Base-by-base conservation (phyloP, 441 rosid species). In the Adansonia grandidieri region DNA sequence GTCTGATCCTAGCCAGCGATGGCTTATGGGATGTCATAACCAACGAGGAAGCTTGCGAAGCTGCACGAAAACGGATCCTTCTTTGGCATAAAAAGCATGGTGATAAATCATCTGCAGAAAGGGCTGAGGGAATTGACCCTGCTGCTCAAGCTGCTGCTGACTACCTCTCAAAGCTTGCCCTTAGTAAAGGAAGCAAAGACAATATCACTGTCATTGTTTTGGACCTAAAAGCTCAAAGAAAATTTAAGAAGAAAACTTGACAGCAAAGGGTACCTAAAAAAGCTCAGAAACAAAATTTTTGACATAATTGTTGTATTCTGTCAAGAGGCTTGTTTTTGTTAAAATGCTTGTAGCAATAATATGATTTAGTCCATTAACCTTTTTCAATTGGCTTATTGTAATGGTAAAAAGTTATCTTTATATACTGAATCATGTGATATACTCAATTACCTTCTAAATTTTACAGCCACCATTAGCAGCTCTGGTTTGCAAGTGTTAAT, bases 21-120 rank as follows among this genome's bases (percentile, higher is more conserved):
- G 95, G 95, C 4, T 77, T 89, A 67, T 91, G 95, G 95, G 93
- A 91, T 75, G 89, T 89, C 45, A 87, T 91, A 77, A 78, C 85
- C 1, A 88, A 89, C 37, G 91, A 91, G 80, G 95, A 89, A 83
- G 93, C 82, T 1, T 91, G 95, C 32, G 90, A 89, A 54, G 75
- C 84, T 78, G 95, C 91, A 0, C 82, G 92, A 53, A 89, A 84
- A 84, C 82, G 88, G 70, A 87, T 91, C 70, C 89, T 89, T n/a
- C 81, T 85, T 56, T 89, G 95, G 92, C 93, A 91, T 81, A 91
- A 88, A 80, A 89, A 85, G 82, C 78, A 89, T 22, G 90, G 85
- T 2, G 84, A 81, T 6, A 79, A 69, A 9, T 71, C 76, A 68
- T 79, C 84, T 22, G 68, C 72, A 10, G 72, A 70, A 69, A 71